phyloP scores from a whole-genome alignment of 139 green algal genomes.

The Spirogloea muscicola region DNA sequence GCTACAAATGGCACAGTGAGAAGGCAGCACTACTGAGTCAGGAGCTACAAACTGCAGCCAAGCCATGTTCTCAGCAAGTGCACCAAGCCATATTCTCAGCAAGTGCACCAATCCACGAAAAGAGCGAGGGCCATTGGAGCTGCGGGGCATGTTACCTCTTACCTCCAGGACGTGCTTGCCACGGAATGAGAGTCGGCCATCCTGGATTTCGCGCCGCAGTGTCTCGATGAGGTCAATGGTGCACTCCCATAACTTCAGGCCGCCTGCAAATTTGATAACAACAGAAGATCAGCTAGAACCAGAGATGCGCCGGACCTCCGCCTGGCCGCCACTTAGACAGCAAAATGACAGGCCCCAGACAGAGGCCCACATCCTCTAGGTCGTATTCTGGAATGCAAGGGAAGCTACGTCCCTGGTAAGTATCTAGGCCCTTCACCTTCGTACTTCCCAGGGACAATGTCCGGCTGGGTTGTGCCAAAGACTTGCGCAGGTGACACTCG shows the following conservation, averaged over 20 bases:
- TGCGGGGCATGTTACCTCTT: no score
- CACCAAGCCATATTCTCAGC: no score
- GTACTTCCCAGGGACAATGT: conserved; percentile 37
- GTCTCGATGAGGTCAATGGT: conserved; percentile 43
- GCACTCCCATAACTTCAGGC: conserved; percentile 46
- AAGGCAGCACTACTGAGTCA: no score
- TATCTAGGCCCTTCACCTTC: conserved; percentile 8
- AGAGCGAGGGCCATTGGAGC: no score
- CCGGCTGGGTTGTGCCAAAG: background rate
- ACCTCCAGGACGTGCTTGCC: conserved; percentile 46
- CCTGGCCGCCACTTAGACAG: background rate
- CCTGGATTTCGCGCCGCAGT: conserved; percentile 30
- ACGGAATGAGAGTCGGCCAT: conserved; percentile 33
- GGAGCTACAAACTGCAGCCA: no score
- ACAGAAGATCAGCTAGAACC: background rate
- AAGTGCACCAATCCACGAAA: no score
- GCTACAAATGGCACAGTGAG: no score
- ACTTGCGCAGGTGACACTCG: conserved; percentile 5
- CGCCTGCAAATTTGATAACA: conserved; percentile 17
- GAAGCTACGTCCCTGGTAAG: background rate
- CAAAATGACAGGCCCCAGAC: background rate
- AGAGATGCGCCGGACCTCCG: background rate
- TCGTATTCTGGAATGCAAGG: background rate
- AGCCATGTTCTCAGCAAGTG: no score
- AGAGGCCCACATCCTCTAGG: background rate